Percentiles rank a stretch among this genome's conserved stretches.
phyloP scores from a whole-genome alignment of 768 basidiomycete genomes.

The Mycena belliarum region DNA sequence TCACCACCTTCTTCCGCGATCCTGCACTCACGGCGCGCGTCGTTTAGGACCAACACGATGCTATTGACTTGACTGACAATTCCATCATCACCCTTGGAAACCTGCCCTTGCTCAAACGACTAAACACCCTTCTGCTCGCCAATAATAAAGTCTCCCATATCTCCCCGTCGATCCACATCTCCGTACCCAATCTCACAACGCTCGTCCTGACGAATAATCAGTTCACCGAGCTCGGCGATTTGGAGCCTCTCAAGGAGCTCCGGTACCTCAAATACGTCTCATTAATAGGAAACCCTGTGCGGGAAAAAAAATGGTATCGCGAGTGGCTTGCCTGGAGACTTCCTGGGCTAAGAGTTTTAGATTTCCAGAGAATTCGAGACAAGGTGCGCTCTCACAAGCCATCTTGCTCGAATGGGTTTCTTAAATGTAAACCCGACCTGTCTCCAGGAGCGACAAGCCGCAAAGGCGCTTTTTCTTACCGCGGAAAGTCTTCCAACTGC shows the following conservation, averaged over 20 bases:
- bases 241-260: slow-evolving; percentile 80
- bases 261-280: slow-evolving; percentile 74
- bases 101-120: slow-evolving; percentile 82
- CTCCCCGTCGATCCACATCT: slow-evolving; percentile 79
- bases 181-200: slow-evolving; percentile 80
- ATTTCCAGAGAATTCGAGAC: slow-evolving; percentile 93
- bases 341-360: slow-evolving; percentile 85
- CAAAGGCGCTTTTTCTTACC: slow-evolving; percentile 77
- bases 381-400: slow-evolving; percentile 70
- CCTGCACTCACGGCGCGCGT: slow-evolving; percentile 21
- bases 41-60: slow-evolving; percentile 85
- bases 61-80: slow-evolving; percentile 93
- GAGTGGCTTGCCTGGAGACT: slow-evolving; percentile 93
- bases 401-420: slow-evolving; percentile 28
- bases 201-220: slow-evolving; percentile 86
- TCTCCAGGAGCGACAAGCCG: slow-evolving; percentile 76
- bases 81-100: slow-evolving; percentile 80
- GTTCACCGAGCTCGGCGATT: slow-evolving; percentile 77
- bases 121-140: slow-evolving; percentile 81
- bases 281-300: slow-evolving; percentile 80
- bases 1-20: slow-evolving; percentile 33
- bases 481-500: slow-evolving; percentile 75
- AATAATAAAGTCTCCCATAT: slow-evolving; percentile 89
- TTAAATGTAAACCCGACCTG: slow-evolving; percentile 17
- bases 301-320: slow-evolving; percentile 94